Evolutionary conservation across 208 protist genomes (phyloP).

Genomic region (Balamuthia mandrillaris): DNA sequence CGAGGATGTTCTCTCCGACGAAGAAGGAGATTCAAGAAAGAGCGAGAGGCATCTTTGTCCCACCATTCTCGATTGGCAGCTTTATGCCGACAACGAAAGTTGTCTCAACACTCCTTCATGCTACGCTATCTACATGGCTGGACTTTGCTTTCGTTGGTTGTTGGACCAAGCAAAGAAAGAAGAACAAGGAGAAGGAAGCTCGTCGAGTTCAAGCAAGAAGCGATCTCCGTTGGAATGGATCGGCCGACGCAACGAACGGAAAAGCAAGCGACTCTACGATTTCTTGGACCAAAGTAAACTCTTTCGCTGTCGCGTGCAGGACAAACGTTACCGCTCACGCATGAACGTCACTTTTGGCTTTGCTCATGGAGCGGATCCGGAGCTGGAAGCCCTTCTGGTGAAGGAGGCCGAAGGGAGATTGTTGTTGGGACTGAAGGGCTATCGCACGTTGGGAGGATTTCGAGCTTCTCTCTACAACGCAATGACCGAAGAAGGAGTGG

Average conservation of each 20-base stretch:
- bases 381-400: slow-evolving; percentile 70
- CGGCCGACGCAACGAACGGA: slow-evolving; percentile 41
- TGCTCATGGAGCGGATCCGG: slow-evolving; percentile 24
- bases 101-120: background rate
- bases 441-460: slow-evolving; percentile 76
- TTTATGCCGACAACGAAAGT: background rate
- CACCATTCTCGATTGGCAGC: background rate
- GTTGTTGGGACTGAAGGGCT: slow-evolving; percentile 72
- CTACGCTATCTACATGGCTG: slow-evolving; percentile 72
- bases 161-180: too few relatives aligned
- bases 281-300: slow-evolving; percentile 68
- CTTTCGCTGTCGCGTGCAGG: slow-evolving; percentile 55
- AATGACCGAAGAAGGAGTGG: slow-evolving; percentile 49
- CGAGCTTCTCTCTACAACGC: slow-evolving; percentile 79
- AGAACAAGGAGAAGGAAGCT: slow-evolving; percentile 41
- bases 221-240: slow-evolving; percentile 53
- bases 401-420: slow-evolving; percentile 52
- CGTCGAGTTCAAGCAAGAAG: background rate
- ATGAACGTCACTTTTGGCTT: slow-evolving; percentile 78
- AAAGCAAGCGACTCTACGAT: slow-evolving; percentile 65
- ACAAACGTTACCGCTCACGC: slow-evolving; percentile 54
- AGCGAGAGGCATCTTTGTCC: background rate
- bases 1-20: slow-evolving; percentile 5
- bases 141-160: slow-evolving; percentile 75
- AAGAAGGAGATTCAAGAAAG: too few relatives aligned